Evolutionary conservation across 1,284 basidiomycete genomes (phyloP).

Genomic region (Serendipita sp.): DNA sequence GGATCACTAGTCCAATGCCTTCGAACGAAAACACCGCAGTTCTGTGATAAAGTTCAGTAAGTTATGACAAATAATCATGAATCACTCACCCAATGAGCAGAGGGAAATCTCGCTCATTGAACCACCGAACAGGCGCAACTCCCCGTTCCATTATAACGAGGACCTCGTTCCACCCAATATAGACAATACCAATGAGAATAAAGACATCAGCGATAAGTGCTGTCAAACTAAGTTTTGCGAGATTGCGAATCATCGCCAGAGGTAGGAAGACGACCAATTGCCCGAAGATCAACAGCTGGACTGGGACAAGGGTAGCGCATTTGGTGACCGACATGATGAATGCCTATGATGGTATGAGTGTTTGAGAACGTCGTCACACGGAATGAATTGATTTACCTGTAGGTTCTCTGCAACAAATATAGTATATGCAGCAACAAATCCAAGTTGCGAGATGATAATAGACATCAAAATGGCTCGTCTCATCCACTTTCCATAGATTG

Average conservation of each 20-base stretch:
- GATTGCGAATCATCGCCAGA: slow-evolving; percentile 71
- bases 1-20: slow-evolving; percentile 92
- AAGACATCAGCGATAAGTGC: slow-evolving; percentile 92
- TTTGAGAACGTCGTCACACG: background rate
- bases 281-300: slow-evolving; percentile 68
- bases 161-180: slow-evolving; percentile 75
- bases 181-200: slow-evolving; percentile 79
- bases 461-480: slow-evolving; percentile 78
- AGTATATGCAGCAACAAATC: slow-evolving; percentile 74
- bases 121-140: slow-evolving; percentile 71
- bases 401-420: slow-evolving; percentile 95
- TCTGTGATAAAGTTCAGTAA: slow-evolving; percentile 25
- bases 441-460: slow-evolving; percentile 78
- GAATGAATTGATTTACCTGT: slow-evolving; percentile 27
- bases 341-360: slow-evolving; percentile 28
- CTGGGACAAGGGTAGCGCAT: slow-evolving; percentile 56
- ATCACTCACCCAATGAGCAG: slow-evolving; percentile 72
- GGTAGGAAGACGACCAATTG: slow-evolving; percentile 83
- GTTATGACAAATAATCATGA: slow-evolving; percentile 7
- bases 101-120: slow-evolving; percentile 83
- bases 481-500: slow-evolving; percentile 87
- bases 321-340: slow-evolving; percentile 78
- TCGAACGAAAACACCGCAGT: slow-evolving; percentile 99
- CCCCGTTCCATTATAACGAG: slow-evolving; percentile 51
- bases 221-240: slow-evolving; percentile 84